These are phyloP conservation scores for Globisporangium apiculatum DNA, from an alignment of 352 stramenopile species.

Conservation along the genomic window DNA sequence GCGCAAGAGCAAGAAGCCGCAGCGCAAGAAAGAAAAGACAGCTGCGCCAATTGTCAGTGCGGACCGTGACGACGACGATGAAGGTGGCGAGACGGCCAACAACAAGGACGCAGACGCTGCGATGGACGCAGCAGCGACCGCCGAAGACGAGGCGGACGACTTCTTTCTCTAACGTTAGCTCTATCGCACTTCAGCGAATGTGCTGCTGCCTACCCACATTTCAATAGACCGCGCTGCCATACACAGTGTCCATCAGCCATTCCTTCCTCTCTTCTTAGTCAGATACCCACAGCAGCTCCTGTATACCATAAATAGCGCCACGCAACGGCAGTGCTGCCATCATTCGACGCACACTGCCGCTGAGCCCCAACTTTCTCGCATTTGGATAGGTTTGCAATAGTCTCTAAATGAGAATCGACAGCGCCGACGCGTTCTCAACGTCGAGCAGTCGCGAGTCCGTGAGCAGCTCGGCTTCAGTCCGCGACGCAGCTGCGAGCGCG, in stretches of 20 bases:
- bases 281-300: too few species aligned
- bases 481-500: slow-evolving; percentile 63
- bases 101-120: slow-evolving; percentile 11
- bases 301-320: too few species aligned
- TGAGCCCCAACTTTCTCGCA: too few species aligned
- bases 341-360: too few species aligned
- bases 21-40: slow-evolving; percentile 36
- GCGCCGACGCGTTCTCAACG: slow-evolving; percentile 30
- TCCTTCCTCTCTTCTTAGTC: too few species aligned
- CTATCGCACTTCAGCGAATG: not conserved
- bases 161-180: slow-evolving; percentile 45
- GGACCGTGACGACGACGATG: slow-evolving; percentile 39
- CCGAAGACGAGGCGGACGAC: slow-evolving; percentile 51
- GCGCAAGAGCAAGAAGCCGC: slow-evolving; percentile 49
- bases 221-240: not conserved
- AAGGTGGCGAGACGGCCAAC: too few species aligned
- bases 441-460: slow-evolving; percentile 33
- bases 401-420: slow-evolving; percentile 64
- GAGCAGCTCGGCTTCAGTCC: slow-evolving; percentile 63
- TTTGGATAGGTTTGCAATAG: not conserved
- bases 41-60: slow-evolving; percentile 26
- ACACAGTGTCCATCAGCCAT: too few species aligned
- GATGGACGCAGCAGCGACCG: slow-evolving; percentile 12
- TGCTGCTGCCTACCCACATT: not conserved
- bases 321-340: not conserved